phyloP scores from a whole-genome alignment of 306 rosid genomes.

The Fragaria vesca region DNA sequence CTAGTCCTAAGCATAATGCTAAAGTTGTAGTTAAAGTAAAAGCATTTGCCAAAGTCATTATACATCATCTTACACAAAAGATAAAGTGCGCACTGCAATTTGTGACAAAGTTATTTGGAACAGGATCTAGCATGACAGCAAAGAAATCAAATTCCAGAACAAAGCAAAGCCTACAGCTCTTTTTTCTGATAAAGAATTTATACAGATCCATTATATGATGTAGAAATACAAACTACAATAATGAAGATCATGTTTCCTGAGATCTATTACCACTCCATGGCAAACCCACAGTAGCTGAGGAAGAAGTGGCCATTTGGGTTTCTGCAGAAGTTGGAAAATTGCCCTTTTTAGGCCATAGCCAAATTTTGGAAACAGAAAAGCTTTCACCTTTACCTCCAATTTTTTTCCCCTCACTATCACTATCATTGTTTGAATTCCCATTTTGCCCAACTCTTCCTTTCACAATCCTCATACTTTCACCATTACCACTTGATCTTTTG shows the following conservation, averaged over 20 bases:
- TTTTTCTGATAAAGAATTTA: not conserved
- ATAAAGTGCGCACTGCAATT: constrained; percentile 27
- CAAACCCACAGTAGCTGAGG: constrained; percentile 42
- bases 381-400: constrained; percentile 85
- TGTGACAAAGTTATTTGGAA: constrained; percentile 20
- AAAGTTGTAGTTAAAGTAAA: constrained; percentile 14
- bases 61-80: constrained; percentile 18
- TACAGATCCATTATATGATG: not conserved
- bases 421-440: constrained; percentile 51
- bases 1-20: constrained; percentile 2
- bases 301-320: constrained; percentile 42
- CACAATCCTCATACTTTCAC: constrained; percentile 52
- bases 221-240: constrained; percentile 5
- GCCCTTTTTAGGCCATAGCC: constrained; percentile 89
- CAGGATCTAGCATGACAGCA: constrained; percentile 30
- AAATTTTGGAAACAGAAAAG: constrained; percentile 86
- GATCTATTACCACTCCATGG: constrained; percentile 50
- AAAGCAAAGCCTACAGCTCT: constrained; percentile 10
- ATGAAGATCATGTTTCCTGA: constrained; percentile 37
- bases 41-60: constrained; percentile 18
- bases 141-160: constrained; percentile 27
- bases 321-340: constrained; percentile 54
- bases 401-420: constrained; percentile 63
- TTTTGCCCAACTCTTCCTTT: constrained; percentile 49
- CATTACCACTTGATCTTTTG: constrained; percentile 47